Conservation (phyloP, 1,284 basidiomycete genomes). For the Cystobasidium pallidum region DNA sequence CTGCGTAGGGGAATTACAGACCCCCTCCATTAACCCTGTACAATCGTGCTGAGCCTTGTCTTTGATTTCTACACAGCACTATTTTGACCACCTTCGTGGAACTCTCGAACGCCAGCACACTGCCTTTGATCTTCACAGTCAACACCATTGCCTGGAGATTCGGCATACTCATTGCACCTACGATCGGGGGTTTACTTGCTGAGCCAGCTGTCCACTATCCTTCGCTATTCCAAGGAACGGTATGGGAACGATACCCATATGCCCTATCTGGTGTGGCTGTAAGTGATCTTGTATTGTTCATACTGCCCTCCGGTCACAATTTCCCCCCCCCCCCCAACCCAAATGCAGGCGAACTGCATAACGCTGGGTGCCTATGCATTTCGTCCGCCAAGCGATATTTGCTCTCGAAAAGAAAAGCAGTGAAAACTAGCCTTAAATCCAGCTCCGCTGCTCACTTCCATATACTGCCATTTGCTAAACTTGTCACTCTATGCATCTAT, state of each 20-base stretch:
- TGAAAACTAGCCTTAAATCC: no score
- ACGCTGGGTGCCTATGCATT: no score
- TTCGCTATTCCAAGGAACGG: neutral
- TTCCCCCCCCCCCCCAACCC: no score
- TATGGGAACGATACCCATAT: slow-evolving; percentile 25
- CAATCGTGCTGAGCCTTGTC: neutral
- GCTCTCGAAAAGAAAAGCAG: no score
- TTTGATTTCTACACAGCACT: slow-evolving; percentile 16
- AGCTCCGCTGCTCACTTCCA: no score
- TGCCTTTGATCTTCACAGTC: slow-evolving; percentile 16
- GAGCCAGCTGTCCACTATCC: slow-evolving; percentile 10
- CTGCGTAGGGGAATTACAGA: slow-evolving; percentile 13
- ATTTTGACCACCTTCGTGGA: slow-evolving; percentile 32
- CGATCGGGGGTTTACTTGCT: slow-evolving; percentile 13
- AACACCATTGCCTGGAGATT: slow-evolving; percentile 15
- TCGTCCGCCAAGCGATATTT: no score
- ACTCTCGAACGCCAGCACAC: slow-evolving; percentile 5
- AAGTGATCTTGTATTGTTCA: neutral
- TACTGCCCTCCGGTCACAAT: no score
- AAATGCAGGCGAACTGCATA: no score
- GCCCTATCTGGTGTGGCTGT: slow-evolving; percentile 28
- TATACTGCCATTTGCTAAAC: no score
- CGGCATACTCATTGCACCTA: slow-evolving; percentile 17
- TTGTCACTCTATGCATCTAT: no score
- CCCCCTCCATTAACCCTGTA: no score